Evolutionary conservation across 2,329 filamentous ascomycete species (phyloP), one percentile per base, ranked within the genome.

Genomic region (Exophiala aquamarina): DNA sequence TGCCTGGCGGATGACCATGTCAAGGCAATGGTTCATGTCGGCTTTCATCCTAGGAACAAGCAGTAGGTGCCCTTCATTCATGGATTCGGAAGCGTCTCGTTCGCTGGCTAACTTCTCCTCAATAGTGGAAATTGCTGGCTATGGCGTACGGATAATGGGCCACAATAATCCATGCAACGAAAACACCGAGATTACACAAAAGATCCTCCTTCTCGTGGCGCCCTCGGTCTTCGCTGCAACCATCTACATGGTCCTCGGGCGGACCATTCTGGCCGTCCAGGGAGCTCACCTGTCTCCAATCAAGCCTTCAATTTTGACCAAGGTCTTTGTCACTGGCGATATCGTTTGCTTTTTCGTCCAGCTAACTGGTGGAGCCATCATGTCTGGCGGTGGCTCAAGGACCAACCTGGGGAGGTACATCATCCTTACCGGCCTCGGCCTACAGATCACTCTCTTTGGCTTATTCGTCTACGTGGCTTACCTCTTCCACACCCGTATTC

Each of bases 391-490:
- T 23, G 19, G 40, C 14, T 15, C 15, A 15, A 41, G n/a, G 7
- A 13, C 32, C n/a, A 45, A 20, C 5, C 4, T 28, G 13, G 42
- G 42, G 7, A 17, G 38, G 20, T 40, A 45, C 9, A 40, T 45
- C 39, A 72, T 83, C 15, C 62, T 82, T 5, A 73, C 55, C 1
- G 81, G 81, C 2, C 65, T 84, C 1, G 61, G 76, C 26, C 61
- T 82, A 13, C 81, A 84, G 57, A 68, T 84, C n/a, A 33, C 78
- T 36, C 72, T 77, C 44, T 82, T 84, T 50, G 70, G 68, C 19
- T 64, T 82, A 28, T 84, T 84, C 56, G 63, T 77, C 29, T 44
- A 71, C 3, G 71, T 71, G 1, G 69, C 76, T 0, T 53, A 69
- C 3, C 47, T 76, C 1, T 81, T 81, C 63, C 73, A 82, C 52